A percentile compares a stretch with the other conserved stretches of the same genome.
phyloP scores from a whole-genome alignment of 208 protist genomes.

The Phytomonas sp. region DNA sequence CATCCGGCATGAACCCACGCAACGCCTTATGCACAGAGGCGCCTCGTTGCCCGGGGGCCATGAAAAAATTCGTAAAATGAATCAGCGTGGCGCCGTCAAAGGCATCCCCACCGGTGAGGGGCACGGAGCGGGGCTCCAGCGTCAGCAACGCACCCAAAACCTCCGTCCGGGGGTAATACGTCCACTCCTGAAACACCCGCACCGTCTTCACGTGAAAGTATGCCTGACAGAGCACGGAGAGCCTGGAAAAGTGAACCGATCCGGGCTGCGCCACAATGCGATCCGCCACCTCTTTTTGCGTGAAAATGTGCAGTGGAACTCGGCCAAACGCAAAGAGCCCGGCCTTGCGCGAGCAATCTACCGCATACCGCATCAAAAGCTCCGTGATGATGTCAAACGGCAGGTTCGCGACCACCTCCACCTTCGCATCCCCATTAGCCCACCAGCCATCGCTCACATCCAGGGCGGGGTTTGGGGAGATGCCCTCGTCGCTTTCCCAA shows the following conservation, averaged over 20 bases:
- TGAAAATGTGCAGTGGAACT: conserved; percentile 82
- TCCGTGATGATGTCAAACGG: conserved; percentile 77
- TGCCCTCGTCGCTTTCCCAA: neutral
- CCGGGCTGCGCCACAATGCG: conserved; percentile 66
- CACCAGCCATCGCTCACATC: conserved; percentile 66
- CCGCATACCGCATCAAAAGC: conserved; percentile 78
- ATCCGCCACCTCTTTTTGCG: conserved; percentile 81
- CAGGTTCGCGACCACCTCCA: conserved; percentile 85
- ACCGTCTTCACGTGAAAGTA: conserved; percentile 73
- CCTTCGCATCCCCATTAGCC: conserved; percentile 69
- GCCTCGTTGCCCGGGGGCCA: conserved; percentile 57
- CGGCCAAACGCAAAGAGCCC: conserved; percentile 77
- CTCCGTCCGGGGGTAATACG: conserved; percentile 82
- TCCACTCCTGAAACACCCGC: conserved; percentile 74
- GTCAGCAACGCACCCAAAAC: conserved; percentile 75
- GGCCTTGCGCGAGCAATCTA: conserved; percentile 56
- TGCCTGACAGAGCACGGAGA: conserved; percentile 75
- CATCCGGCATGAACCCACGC: conserved; percentile 36
- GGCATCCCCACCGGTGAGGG: conserved; percentile 21
- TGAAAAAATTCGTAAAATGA: conserved; percentile 73
- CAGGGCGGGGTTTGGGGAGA: conserved; percentile 32
- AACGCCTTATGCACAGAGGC: conserved; percentile 66
- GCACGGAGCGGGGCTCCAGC: conserved; percentile 54
- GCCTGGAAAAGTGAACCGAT: conserved; percentile 69
- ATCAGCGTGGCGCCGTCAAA: conserved; percentile 66